These are phyloP conservation scores for Macrolepiota fuliginosa DNA, from an alignment of 768 basidiomycete genomes.

Conservation along the genomic window DNA sequence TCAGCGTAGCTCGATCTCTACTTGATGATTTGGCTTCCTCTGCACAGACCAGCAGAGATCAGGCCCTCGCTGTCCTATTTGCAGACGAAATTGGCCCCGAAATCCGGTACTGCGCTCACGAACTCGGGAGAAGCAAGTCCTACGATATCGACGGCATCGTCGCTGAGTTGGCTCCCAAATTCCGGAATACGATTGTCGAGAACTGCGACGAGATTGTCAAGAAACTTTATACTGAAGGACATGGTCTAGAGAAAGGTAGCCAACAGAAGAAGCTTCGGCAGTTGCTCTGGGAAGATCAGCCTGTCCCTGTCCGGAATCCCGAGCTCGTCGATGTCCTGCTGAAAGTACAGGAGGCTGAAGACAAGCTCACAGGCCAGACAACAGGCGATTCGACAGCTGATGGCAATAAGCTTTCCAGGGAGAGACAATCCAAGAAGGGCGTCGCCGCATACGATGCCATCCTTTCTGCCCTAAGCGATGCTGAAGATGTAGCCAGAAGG, in stretches of 20 bases:
- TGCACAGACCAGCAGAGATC: slow-evolving; percentile 75
- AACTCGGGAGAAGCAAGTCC: slow-evolving; percentile 71
- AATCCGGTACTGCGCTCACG: slow-evolving; percentile 90
- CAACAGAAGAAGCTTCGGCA: slow-evolving; percentile 55
- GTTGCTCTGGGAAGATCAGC: slow-evolving; percentile 78
- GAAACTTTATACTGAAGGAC: slow-evolving; percentile 45
- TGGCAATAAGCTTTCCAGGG: slow-evolving; percentile 12
- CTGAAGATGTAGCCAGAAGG: slow-evolving; percentile 80
- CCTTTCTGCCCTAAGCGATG: slow-evolving; percentile 82
- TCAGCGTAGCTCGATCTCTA: slow-evolving; percentile 74
- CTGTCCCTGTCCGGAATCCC: slow-evolving; percentile 83
- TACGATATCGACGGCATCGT: slow-evolving; percentile 83
- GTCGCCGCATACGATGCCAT: slow-evolving; percentile 89
- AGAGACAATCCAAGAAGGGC: slow-evolving; percentile 58
- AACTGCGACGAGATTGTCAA: slow-evolving; percentile 55
- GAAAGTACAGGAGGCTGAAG: slow-evolving; percentile 78
- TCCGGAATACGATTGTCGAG: slow-evolving; percentile 61
- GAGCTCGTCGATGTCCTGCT: slow-evolving; percentile 87
- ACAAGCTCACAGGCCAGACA: slow-evolving; percentile 37
- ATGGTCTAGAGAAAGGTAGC: slow-evolving; percentile 30
- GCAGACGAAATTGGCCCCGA: slow-evolving; percentile 88
- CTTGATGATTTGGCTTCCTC: slow-evolving; percentile 63
- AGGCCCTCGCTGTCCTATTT: slow-evolving; percentile 82
- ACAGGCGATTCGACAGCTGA: not conserved
- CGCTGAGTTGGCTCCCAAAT: slow-evolving; percentile 53